Base-by-base conservation (phyloP, 2,329 filamentous ascomycete species). In the Leptographium procerum region DNA sequence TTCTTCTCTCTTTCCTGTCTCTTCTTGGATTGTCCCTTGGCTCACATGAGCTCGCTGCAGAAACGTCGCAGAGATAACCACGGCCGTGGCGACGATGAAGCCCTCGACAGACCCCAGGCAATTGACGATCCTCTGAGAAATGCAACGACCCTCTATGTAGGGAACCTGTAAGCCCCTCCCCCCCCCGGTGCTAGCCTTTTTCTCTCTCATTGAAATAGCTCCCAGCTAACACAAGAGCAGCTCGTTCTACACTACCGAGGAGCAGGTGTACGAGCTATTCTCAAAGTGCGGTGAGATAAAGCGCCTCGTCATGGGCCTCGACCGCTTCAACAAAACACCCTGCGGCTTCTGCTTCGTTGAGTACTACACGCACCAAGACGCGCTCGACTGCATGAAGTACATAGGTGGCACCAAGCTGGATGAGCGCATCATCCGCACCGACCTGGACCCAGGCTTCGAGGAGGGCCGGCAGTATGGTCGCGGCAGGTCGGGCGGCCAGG, bases 291-390 rank as follows among this genome's bases (percentile, higher is more conserved):
- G 94, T 67, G 94, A 97, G 77, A 95, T 99, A 75, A 99, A 99
- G 76, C 89, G 94, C 31, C 83, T 99, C 53, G 84, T 99, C 64
- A 99, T 99, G 94, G 94, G 94, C 55, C 84, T 99, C 56, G 94
- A 99, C 71, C 87, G 94, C 59, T 96, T 94, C 78, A 88, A 88
- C 73, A 99, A 99, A 77, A 99, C 94, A 0, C 94, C 94, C 1
- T 99, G 94, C 73, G 94, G 94, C 47, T 99, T 99, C 79, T 99
- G 94, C 79, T 99, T 99, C 69, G 94, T 99, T 68, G 94, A 99
- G 75, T 99, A 99, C 76, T 97, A 96, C 77, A 96, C 87, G 33
- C 94, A 97, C 72, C 87, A 96, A 69, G 94, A 99, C 72, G 94
- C 94, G 10, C 81, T 99, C 55, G 94, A 99, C 71, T 97, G 92